These are phyloP conservation scores for Physcomitrellopsis africana DNA, from an alignment of 225 moss, liverwort and hornwort species.

Conservation along the genomic window DNA sequence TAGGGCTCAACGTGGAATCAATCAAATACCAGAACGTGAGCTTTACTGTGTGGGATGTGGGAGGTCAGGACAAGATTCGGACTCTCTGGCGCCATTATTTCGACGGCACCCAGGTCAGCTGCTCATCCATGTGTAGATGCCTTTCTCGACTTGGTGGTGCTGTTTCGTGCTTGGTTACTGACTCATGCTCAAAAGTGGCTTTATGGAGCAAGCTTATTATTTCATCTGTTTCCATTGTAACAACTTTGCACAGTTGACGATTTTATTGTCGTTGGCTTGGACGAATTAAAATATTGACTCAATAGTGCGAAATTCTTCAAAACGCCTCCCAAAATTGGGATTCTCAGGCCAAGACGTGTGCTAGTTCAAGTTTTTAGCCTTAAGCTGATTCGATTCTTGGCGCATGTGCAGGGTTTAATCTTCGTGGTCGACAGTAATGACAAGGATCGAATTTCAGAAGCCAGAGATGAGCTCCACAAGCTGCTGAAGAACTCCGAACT, in stretches of 20 bases:
- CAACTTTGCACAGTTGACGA: no score
- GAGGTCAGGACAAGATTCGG: constrained; percentile 82
- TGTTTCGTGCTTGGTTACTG: background rate
- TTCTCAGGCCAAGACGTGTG: background rate
- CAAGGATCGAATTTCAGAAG: constrained; percentile 61
- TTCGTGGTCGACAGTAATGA: constrained; percentile 74
- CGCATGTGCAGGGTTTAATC: constrained; percentile 60
- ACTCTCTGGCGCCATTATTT: constrained; percentile 75
- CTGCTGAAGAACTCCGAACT: constrained; percentile 52
- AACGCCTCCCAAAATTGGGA: no score
- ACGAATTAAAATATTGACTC: no score
- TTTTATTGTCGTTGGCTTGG: no score
- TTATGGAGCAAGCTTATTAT: no score
- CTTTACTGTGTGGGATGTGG: constrained; percentile 87
- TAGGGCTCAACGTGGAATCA: constrained; percentile 80
- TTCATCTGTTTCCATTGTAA: no score
- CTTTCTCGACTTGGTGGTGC: background rate
- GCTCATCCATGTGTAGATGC: background rate
- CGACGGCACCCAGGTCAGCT: constrained; percentile 53
- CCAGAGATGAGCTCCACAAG: constrained; percentile 72
- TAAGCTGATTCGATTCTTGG: background rate
- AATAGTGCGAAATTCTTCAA: no score
- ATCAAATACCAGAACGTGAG: constrained; percentile 73
- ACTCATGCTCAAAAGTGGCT: background rate
- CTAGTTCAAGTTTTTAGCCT: background rate